Evolutionary conservation across 2,329 filamentous ascomycete species (phyloP).

Genomic region (Aspergillus brunneoviolaceus): DNA sequence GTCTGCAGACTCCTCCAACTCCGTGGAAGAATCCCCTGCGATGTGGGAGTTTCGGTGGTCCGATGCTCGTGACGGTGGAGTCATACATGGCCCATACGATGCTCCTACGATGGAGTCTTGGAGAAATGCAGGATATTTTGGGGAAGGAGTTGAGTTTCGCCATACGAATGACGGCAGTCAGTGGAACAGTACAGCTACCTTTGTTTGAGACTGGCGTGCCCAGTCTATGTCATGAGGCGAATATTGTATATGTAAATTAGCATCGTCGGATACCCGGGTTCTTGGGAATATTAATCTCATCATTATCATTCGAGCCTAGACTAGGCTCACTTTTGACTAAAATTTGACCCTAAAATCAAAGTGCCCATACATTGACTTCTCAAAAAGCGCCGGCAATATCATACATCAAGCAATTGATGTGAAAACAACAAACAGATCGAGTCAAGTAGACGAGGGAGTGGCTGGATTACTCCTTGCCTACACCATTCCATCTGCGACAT

Average conservation of each 20-base stretch:
- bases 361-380: constrained; percentile 25
- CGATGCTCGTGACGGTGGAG: constrained; percentile 76
- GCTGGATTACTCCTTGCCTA: constrained; percentile 1
- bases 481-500: neutral
- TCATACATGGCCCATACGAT: constrained; percentile 85
- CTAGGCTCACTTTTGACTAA: constrained; percentile 19
- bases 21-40: constrained; percentile 35
- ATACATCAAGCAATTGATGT: constrained; percentile 39
- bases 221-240: neutral
- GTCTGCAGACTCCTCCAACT: constrained; percentile 24
- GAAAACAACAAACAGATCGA: constrained; percentile 22
- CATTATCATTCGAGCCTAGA: constrained; percentile 21
- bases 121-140: constrained; percentile 90
- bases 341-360: constrained; percentile 24
- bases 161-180: constrained; percentile 54
- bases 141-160: constrained; percentile 77
- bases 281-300: constrained; percentile 20
- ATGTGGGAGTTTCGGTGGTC: constrained; percentile 94
- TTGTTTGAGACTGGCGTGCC: constrained; percentile 45
- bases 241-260: constrained; percentile 12
- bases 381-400: constrained; percentile 40
- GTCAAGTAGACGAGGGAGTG: constrained; percentile 17
- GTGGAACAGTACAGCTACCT: constrained; percentile 56
- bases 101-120: constrained; percentile 82
- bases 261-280: constrained; percentile 10